Evolutionary conservation across 2,329 filamentous ascomycete species (phyloP).

Genomic region (Bipolaris oryzae): DNA sequence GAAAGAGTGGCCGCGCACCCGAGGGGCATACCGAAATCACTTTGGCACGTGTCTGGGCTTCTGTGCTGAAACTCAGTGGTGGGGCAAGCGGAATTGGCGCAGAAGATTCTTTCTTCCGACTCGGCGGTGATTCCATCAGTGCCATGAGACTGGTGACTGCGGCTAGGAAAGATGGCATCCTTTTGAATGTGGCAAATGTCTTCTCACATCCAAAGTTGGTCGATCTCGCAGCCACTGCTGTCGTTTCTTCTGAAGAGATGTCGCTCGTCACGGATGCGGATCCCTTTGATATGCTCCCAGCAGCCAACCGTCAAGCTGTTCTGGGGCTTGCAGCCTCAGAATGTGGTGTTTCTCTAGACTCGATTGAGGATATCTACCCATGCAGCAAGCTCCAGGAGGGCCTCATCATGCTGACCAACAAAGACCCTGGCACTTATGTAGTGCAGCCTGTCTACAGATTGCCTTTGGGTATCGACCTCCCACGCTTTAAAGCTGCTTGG

Average conservation of each 20-base stretch:
- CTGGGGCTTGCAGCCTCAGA: conserved; percentile 37
- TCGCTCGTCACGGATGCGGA: conserved; percentile 17
- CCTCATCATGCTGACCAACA: conserved; percentile 39
- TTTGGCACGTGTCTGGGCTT: conserved; percentile 47
- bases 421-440: conserved; percentile 42
- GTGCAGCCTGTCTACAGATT: conserved; percentile 50
- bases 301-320: conserved; percentile 22
- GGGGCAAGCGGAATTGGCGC: conserved; percentile 46
- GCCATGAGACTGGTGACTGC: conserved; percentile 55
- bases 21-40: conserved; percentile 28
- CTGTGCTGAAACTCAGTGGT: conserved; percentile 45
- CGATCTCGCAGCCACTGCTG: conserved; percentile 49
- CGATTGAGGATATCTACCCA: conserved; percentile 41
- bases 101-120: conserved; percentile 55
- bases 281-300: conserved; percentile 36
- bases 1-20: conserved; percentile 40
- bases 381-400: conserved; percentile 43
- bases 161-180: conserved; percentile 48
- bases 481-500: conserved; percentile 55
- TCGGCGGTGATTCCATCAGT: conserved; percentile 56
- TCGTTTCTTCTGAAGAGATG: conserved; percentile 28
- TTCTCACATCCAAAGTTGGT: conserved; percentile 52
- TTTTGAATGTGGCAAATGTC: conserved; percentile 52
- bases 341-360: conserved; percentile 32
- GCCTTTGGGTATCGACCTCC: conserved; percentile 34